Evolutionary conservation across 2,329 filamentous ascomycete genomes (phyloP).

Genomic region (Coleophoma crateriformis): DNA sequence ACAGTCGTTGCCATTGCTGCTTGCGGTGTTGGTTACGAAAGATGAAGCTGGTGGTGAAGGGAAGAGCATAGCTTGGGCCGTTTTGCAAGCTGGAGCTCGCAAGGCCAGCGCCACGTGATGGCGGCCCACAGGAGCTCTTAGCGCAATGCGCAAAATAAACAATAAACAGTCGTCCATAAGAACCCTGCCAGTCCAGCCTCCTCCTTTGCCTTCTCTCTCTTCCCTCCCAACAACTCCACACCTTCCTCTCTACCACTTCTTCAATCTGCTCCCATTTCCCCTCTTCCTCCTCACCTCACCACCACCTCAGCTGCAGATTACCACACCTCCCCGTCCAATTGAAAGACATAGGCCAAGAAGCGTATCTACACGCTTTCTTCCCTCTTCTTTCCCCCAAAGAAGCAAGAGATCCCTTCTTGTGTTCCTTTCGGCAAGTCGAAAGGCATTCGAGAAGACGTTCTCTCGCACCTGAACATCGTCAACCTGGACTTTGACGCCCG

Average conservation of each 20-base stretch:
- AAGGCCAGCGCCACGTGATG: too few species aligned
- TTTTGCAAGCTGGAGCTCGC: too few species aligned
- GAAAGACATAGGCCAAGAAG: constrained; percentile 23
- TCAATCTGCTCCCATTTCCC: not conserved
- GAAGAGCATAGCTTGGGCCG: too few species aligned
- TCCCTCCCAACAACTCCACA: not conserved
- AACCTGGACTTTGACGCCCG: constrained; percentile 99
- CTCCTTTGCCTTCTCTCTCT: not conserved
- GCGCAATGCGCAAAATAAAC: too few species aligned
- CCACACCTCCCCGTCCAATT: not conserved
- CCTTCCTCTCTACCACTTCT: not conserved
- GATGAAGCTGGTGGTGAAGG: too few species aligned
- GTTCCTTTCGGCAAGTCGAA: constrained; percentile 60
- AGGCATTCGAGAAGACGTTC: constrained; percentile 65
- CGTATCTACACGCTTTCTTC: constrained; percentile 26
- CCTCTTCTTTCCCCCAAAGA: constrained; percentile 39
- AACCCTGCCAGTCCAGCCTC: not conserved
- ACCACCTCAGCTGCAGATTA: not conserved
- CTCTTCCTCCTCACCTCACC: not conserved
- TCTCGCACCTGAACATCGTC: constrained; percentile 68
- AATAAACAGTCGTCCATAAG: too few species aligned
- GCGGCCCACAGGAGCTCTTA: too few species aligned
- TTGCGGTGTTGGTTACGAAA: too few species aligned
- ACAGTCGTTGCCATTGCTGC: too few species aligned
- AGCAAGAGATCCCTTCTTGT: constrained; percentile 64